A percentile compares a stretch with the other conserved stretches of the same genome.
phyloP scores from a whole-genome alignment of 2,329 filamentous ascomycete genomes.

The Curvularia verruculosa region DNA sequence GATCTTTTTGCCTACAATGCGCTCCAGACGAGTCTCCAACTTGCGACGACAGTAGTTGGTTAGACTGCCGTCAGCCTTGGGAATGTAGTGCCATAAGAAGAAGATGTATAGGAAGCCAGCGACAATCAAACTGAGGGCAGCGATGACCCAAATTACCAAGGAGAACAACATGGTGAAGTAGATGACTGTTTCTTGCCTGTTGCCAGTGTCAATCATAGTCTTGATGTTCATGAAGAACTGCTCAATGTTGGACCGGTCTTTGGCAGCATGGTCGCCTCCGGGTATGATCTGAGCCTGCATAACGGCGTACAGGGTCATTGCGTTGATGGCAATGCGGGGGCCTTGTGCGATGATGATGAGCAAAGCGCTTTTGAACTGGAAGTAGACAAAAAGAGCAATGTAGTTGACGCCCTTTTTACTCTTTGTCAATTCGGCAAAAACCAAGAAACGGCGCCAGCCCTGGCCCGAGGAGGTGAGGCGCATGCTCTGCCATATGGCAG shows the following conservation, averaged over 20 bases:
- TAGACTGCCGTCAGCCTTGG: constrained; percentile 77
- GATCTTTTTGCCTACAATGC: constrained; percentile 84
- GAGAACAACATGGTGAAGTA: constrained; percentile 93
- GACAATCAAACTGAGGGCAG: constrained; percentile 73
- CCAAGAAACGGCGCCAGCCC: constrained; percentile 89
- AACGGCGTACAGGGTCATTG: constrained; percentile 83
- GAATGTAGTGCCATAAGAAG: constrained; percentile 93
- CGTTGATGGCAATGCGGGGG: constrained; percentile 90
- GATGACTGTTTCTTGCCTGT: constrained; percentile 80
- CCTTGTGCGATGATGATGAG: constrained; percentile 89
- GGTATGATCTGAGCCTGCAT: constrained; percentile 77
- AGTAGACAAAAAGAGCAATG: constrained; percentile 88
- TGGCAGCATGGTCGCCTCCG: constrained; percentile 58
- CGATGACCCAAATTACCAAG: constrained; percentile 84
- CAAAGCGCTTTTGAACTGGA: constrained; percentile 79
- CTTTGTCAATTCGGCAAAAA: constrained; percentile 89
- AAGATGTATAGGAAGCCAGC: constrained; percentile 80
- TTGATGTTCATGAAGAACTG: constrained; percentile 86
- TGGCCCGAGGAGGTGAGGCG: constrained; percentile 71
- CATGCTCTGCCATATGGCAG: constrained; percentile 82
- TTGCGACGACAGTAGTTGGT: constrained; percentile 89
- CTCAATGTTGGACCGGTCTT: constrained; percentile 67
- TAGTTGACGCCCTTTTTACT: constrained; percentile 91
- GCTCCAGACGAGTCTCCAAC: constrained; percentile 81
- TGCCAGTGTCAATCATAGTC: constrained; percentile 68